Base-by-base conservation (phyloP, 768 basidiomycete species). In the Crassisporium funariophilum region DNA sequence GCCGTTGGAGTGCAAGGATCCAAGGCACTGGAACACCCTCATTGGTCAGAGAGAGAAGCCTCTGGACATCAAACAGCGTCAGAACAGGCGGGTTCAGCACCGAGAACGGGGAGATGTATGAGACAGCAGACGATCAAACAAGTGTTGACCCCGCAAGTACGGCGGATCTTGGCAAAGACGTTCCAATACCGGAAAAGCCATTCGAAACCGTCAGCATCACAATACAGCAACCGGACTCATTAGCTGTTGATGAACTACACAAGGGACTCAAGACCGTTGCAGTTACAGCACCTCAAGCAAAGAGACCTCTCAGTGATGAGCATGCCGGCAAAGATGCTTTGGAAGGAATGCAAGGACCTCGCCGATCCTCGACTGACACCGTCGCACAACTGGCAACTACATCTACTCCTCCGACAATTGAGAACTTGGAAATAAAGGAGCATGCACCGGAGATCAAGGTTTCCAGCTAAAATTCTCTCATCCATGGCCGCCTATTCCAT, bases 1-100 rank as follows among this genome's bases (percentile, higher is more conserved):
- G 89, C 54, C 78, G 86, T 34, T 95, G 91, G 91, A 92, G 90
- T 62, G 91, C 92, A 5, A 72, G 77, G 50, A 67, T 87, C 22
- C 78, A 79, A 35, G 75, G 71, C 2, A 68, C 73, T 6, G 76
- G 75, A 17, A 71, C 76, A 4, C 67, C 78, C 1, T 75, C 75
- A 1, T 60, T 76, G 44, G 60, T 59, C 17, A 71, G 78, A 51
- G 83, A 80, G 52, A 76, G 79, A 54, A 85, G 81, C 48, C 49
- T 82, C 22, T 81, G 84, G 77, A 78, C 79, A 6, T 73, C 73
- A 41, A 80, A 82, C 43, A 87, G 84, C 53, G 62, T 77, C 43
- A 77, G 76, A 55, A 82, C 84, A 4, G 83, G 80, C 12, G 68
- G 74, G 23, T 67, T 82, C 37, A 81, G 77, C 46, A 66, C 70